Conservation (phyloP, 495 filamentous ascomycete genomes). For the Aspergillus saccharolyticus region DNA sequence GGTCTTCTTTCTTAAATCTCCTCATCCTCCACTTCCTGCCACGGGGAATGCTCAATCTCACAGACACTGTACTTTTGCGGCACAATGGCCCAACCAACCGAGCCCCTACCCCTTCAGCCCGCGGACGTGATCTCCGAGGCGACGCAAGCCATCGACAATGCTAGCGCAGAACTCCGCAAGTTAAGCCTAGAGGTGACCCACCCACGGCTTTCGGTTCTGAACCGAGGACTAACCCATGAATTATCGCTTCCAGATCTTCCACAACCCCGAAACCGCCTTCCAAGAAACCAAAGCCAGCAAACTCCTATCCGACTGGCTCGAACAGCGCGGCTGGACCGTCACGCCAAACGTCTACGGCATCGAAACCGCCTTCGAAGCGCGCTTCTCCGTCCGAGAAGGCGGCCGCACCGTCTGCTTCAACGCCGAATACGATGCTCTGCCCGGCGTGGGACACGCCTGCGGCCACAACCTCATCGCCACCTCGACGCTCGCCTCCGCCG, state of each 20-base stretch:
- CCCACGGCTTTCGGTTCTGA: background rate
- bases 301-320: slow-evolving; percentile 10
- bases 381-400: slow-evolving; percentile 14
- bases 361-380: slow-evolving; percentile 20
- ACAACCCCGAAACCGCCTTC: slow-evolving; percentile 10
- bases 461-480: slow-evolving; percentile 62
- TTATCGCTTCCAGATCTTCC: background rate
- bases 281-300: slow-evolving; percentile 12
- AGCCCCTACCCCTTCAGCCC: background rate
- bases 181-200: background rate
- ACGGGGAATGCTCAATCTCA: too few relatives aligned
- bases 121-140: background rate
- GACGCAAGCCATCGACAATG: background rate
- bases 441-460: slow-evolving; percentile 53
- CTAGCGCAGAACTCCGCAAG: background rate
- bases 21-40: background rate
- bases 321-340: slow-evolving; percentile 10
- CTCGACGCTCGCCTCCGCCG: slow-evolving; percentile 45
- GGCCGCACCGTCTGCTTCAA: slow-evolving; percentile 24
- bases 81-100: background rate
- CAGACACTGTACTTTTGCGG: too few relatives aligned
- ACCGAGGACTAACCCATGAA: background rate
- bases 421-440: slow-evolving; percentile 43
- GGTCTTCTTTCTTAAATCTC: background rate
- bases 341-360: slow-evolving; percentile 23